Base-by-base conservation (phyloP, 805 yeast genomes). In the Myxozyma udenii region DNA sequence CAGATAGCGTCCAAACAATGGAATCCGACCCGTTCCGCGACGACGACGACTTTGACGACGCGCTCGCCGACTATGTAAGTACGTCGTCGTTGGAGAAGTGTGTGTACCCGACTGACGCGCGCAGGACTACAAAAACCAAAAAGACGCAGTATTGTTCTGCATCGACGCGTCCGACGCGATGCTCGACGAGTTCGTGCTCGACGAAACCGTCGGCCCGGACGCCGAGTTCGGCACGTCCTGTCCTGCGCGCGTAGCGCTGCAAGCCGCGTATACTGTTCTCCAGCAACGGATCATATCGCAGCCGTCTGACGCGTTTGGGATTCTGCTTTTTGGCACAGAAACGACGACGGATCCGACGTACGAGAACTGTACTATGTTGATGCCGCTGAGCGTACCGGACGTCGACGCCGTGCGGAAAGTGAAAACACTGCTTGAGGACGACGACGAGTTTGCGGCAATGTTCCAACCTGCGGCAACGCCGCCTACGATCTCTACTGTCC, bases 241-340 rank as follows among this genome's bases (percentile, higher is more conserved):
- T 7, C 50, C 48, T 18, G 53, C 63, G 1, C 44, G 54, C 7
- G 41, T 50, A n/a, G 67, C 71, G 9, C 60, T 90, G 16, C 73
- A 73, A 12, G 75, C 85, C 1, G 71, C 86, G 4, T 71, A 76
- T 46, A 80, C 78, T n/a, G 69, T 87, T 32, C 77, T 88, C 69
- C 73, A 83, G 2, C 83, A 80, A 44, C 71, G 87, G 51, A 79
- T 85, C 1, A 79, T 85, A 30, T 74, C 84, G 0, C 68, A 79
- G 35, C 87, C 89, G 1, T 72, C 74, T 41, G 84, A 91, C 1
- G 90, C 87, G 0, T 71, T 87, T 23, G 97, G 96, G 0, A 78
- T 89, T 42, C 78, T 82, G 78, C 63, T 77, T 78, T 66, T 61
- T 57, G 46, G 71, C 48, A 48, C 70, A 12, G 57, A 62, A 24